Conservation (phyloP, 352 stramenopile genomes). For the Globisporangium splendens region DNA sequence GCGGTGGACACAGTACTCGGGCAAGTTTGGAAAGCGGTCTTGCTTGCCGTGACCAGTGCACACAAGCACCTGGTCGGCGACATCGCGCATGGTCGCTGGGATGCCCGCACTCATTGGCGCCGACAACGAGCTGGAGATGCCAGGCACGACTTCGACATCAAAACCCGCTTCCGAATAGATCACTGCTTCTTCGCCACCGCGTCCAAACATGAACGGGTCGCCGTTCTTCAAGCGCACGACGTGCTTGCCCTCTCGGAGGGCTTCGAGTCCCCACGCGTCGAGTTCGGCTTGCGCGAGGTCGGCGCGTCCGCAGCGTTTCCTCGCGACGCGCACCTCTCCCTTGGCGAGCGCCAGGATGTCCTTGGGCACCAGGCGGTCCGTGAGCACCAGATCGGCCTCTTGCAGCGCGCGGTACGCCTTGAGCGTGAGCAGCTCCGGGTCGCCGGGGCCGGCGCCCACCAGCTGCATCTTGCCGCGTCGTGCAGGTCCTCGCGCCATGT, state of each 20-base stretch:
- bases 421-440: conserved; percentile 94
- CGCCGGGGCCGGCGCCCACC: conserved; percentile 90
- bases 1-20: conserved; percentile 93
- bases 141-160: conserved; percentile 85
- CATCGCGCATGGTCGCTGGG: conserved; percentile 93
- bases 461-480: conserved; percentile 57
- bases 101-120: conserved; percentile 93
- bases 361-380: conserved; percentile 90
- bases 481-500: conserved; percentile 1
- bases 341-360: conserved; percentile 89
- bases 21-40: conserved; percentile 89
- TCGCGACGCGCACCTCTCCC: conserved; percentile 89
- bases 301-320: conserved; percentile 94
- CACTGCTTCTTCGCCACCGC: conserved; percentile 92
- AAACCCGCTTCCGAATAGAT: conserved; percentile 76
- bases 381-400: conserved; percentile 90
- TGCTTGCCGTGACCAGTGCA: conserved; percentile 95
- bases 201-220: conserved; percentile 96
- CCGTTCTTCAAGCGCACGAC: conserved; percentile 97
- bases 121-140: conserved; percentile 94
- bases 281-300: conserved; percentile 93
- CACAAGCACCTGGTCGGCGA: conserved; percentile 91
- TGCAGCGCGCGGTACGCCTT: conserved; percentile 85
- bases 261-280: conserved; percentile 91
- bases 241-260: conserved; percentile 79